phyloP scores from a whole-genome alignment of 768 basidiomycete genomes.

The Mycena vulgaris region DNA sequence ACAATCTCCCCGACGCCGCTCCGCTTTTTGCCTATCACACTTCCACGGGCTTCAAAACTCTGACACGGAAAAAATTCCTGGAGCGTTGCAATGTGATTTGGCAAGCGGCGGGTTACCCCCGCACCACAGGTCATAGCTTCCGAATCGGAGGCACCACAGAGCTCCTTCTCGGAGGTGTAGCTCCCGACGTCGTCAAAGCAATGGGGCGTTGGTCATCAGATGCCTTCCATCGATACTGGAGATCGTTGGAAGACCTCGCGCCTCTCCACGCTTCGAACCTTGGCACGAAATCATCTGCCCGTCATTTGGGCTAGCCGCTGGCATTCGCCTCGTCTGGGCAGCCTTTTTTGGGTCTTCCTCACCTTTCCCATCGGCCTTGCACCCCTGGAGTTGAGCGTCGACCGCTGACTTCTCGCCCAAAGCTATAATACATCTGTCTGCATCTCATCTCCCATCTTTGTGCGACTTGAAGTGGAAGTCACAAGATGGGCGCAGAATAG shows the following conservation, averaged over 20 bases:
- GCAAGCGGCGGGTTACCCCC: conserved; percentile 19
- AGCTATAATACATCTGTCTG: no score
- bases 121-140: conserved; percentile 27
- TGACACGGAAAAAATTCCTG: conserved; percentile 26
- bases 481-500: neutral
- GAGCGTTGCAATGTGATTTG: conserved; percentile 39
- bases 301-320: no score
- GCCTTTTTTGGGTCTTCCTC: no score
- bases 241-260: conserved; percentile 18
- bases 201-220: conserved; percentile 32
- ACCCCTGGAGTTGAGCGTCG: no score
- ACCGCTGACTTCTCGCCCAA: no score
- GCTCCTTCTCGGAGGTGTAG: conserved; percentile 6
- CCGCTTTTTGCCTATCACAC: neutral
- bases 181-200: conserved; percentile 21
- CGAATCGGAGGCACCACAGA: neutral
- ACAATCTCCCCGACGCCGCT: neutral
- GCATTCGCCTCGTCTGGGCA: no score
- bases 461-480: no score
- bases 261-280: conserved; percentile 40
- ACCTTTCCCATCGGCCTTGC: no score
- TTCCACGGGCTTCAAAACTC: neutral
- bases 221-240: conserved; percentile 45
- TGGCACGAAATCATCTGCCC: no score
- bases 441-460: no score